Evolutionary conservation across 768 basidiomycete species (phyloP), one percentile per base, ranked within the genome.

Genomic region (Russula emetica): DNA sequence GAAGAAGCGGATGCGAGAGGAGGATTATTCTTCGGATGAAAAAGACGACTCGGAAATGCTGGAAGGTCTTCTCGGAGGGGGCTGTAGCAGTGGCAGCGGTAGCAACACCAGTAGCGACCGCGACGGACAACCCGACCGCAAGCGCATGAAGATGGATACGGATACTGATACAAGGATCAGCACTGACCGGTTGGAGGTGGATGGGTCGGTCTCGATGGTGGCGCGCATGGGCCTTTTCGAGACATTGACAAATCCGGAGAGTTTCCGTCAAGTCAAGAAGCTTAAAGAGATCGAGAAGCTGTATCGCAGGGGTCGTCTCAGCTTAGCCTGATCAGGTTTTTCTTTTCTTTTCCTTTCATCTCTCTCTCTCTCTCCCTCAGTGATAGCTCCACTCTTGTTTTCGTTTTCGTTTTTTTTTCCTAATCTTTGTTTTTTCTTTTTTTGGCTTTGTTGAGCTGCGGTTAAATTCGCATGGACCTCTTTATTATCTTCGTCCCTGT

Each of bases 1-100:
- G 36, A 64, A 64, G 58, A 64, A 60, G 38, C 58, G 63, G 9
- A 59, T 42, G 38, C 52, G 58, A n/a, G 53, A 59, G 5, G 63
- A 55, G 22, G 51, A 58, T 11, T 30, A 28, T 2, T 11, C 10
- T 8, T 53, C 52, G 42, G 32, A 13, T 4, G 18, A 14, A 11
- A n/a, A 42, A 3, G 28, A 42, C 7, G 16, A 26, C 5, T 5
- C 14, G 5, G 11, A 28, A 3, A 24, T 5, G 8, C 16, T 20
- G 20, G 44, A n/a, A 5, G 0, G 13, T 2, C 28, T n/a, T 14
- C 50, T 30, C 5, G 32, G 24, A 4, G 26, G 5, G 7, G 28
- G 55, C n/a, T 5, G 42, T 9, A 16, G 20, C 6, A 13, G 40
- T 22, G 28, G 28, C 8, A 14, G 18, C 14, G 4, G 22, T 2